Evolutionary conservation across 371 early-diverging fungal species (phyloP).

Genomic region (Mucor piriformis): DNA sequence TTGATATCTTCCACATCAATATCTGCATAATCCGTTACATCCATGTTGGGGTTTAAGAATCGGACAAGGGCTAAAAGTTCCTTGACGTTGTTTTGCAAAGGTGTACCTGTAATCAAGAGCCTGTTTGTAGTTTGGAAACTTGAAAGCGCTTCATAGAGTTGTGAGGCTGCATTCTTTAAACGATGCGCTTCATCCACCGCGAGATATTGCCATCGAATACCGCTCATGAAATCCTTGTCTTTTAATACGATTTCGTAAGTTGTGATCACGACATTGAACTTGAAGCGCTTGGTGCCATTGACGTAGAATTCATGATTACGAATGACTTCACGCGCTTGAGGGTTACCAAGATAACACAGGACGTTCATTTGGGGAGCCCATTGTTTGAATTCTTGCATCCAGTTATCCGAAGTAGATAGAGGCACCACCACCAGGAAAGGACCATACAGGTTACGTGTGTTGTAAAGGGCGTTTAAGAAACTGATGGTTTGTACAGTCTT

Average conservation of each 20-base stretch:
- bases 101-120: slow-evolving; percentile 89
- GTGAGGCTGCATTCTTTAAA: slow-evolving; percentile 87
- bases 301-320: slow-evolving; percentile 92
- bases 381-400: slow-evolving; percentile 91
- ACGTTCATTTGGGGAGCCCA: slow-evolving; percentile 96
- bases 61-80: slow-evolving; percentile 81
- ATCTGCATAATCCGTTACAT: slow-evolving; percentile 63
- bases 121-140: slow-evolving; percentile 79
- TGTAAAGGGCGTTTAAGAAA: slow-evolving; percentile 92
- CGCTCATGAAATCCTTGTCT: slow-evolving; percentile 78
- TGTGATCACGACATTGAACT: slow-evolving; percentile 92
- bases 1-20: slow-evolving; percentile 63
- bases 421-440: slow-evolving; percentile 97
- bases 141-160: slow-evolving; percentile 81
- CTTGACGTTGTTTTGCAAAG: slow-evolving; percentile 87
- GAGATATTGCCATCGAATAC: slow-evolving; percentile 83
- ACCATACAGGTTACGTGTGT: slow-evolving; percentile 83
- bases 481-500: slow-evolving; percentile 99
- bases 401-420: slow-evolving; percentile 90
- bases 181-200: slow-evolving; percentile 94
- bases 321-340: slow-evolving; percentile 79
- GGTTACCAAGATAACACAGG: slow-evolving; percentile 88
- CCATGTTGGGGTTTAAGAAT: slow-evolving; percentile 87
- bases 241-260: slow-evolving; percentile 95
- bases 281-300: slow-evolving; percentile 56